Evolutionary conservation across 352 stramenopile genomes (phyloP).

Genomic region (Phytophthora palmivora): DNA sequence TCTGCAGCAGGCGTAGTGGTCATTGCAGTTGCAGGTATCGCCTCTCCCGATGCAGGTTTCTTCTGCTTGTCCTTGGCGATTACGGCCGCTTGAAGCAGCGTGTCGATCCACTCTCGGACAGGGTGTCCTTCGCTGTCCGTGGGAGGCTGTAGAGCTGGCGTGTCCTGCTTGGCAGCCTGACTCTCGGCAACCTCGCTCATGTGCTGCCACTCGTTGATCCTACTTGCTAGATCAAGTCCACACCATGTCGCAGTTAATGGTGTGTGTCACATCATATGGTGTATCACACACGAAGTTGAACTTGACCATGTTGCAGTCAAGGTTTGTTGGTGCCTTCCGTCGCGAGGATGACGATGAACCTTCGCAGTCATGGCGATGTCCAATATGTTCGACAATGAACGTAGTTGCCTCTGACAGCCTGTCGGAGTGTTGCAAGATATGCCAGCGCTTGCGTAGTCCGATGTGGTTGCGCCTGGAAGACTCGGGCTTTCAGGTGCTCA

Average conservation of each 20-base stretch:
- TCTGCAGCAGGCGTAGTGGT: not conserved
- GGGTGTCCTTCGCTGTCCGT: constrained; percentile 37
- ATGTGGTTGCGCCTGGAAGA: constrained; percentile 41
- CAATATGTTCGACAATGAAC: constrained; percentile 20
- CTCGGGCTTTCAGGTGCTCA: constrained; percentile 29
- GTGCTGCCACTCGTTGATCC: constrained; percentile 6
- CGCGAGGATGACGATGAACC: not conserved
- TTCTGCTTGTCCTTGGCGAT: constrained; percentile 73
- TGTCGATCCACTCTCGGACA: constrained; percentile 82
- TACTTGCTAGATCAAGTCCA: constrained; percentile 11
- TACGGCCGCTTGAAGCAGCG: constrained; percentile 74
- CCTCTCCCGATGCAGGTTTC: constrained; percentile 16
- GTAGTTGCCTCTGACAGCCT: not conserved
- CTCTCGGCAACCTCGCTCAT: constrained; percentile 36
- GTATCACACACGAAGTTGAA: constrained; percentile 5
- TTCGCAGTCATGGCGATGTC: constrained; percentile 14
- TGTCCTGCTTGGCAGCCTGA: constrained; percentile 16
- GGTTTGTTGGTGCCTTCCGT: constrained; percentile 16
- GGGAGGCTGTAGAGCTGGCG: constrained; percentile 12
- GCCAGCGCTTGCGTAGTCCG: constrained; percentile 25
- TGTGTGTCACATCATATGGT: constrained; percentile 8
- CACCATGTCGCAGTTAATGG: constrained; percentile 47
- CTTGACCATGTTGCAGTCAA: not conserved
- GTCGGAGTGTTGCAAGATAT: constrained; percentile 17
- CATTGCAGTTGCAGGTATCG: constrained; percentile 6